These are phyloP conservation scores for Leptomonas seymouri DNA, from an alignment of 208 protist species.

Conservation along the genomic window DNA sequence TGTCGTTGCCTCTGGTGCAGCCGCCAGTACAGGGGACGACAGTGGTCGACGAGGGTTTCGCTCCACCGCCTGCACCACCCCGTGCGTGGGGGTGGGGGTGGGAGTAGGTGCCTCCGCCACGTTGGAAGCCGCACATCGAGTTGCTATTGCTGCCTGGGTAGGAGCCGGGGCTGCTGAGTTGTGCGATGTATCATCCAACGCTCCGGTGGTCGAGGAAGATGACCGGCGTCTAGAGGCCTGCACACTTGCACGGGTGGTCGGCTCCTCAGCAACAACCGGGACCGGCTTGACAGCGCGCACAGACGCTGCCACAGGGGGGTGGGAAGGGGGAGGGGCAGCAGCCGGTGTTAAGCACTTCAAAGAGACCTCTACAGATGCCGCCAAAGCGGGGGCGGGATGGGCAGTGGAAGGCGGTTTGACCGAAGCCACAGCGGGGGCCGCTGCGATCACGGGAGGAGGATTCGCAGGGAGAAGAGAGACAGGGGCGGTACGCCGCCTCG, in stretches of 20 bases:
- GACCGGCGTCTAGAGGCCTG: conserved; percentile 10
- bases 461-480: background rate
- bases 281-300: background rate
- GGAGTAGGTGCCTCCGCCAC: too few species aligned
- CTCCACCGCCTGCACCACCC: conserved; percentile 13
- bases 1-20: conserved; percentile 1
- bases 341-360: too few species aligned
- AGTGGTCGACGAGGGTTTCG: background rate
- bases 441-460: background rate
- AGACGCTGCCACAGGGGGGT: background rate
- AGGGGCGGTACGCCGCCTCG: conserved; percentile 4
- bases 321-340: background rate
- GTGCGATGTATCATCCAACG: too few species aligned
- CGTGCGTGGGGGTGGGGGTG: background rate
- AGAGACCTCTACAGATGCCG: too few species aligned
- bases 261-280: background rate
- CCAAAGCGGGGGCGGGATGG: too few species aligned
- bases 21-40: background rate
- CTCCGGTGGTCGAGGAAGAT: conserved; percentile 1
- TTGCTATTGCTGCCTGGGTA: background rate
- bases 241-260: background rate
- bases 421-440: background rate
- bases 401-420: too few species aligned
- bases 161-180: background rate
- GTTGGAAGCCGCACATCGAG: background rate